These are phyloP conservation scores for Phytopythium helicoides DNA, from an alignment of 352 stramenopile genomes.

Conservation along the genomic window DNA sequence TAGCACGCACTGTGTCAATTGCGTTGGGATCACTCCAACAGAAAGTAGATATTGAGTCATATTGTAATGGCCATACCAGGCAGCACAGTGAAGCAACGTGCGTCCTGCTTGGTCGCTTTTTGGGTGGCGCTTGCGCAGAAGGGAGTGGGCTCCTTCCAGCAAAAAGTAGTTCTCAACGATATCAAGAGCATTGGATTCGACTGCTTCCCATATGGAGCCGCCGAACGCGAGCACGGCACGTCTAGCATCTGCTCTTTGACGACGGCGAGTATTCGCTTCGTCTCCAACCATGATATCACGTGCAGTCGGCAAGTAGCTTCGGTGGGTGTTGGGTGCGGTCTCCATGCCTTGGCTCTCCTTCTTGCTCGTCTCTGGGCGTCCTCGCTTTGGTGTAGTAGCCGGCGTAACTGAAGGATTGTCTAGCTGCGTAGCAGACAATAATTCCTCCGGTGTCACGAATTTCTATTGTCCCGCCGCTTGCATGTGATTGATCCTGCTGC, in stretches of 20 bases:
- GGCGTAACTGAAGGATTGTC: neutral
- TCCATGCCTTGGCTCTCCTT: neutral
- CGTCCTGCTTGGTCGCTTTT: constrained; percentile 45
- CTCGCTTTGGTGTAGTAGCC: neutral
- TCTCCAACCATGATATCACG: constrained; percentile 21
- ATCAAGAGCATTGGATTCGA: constrained; percentile 33
- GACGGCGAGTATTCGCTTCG: constrained; percentile 15
- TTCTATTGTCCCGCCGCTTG: neutral
- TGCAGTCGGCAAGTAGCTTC: neutral
- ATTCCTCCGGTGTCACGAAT: constrained; percentile 3
- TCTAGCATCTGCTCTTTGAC: constrained; percentile 49
- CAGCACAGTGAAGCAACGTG: constrained; percentile 60
- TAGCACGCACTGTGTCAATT: constrained; percentile 43
- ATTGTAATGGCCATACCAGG: constrained; percentile 45
- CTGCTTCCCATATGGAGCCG: constrained; percentile 55
- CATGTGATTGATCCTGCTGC: constrained; percentile 1
- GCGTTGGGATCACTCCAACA: constrained; percentile 46
- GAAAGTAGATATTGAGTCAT: constrained; percentile 40
- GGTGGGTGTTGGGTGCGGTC: constrained; percentile 6
- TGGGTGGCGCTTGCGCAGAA: constrained; percentile 44
- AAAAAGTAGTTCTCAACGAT: constrained; percentile 64
- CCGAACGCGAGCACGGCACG: constrained; percentile 54
- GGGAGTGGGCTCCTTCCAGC: constrained; percentile 44
- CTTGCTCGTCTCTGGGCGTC: neutral
- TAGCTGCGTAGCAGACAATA: neutral